These are phyloP conservation scores for Alternaria conjuncta DNA, from an alignment of 2,329 filamentous ascomycete genomes.

Conservation along the genomic window DNA sequence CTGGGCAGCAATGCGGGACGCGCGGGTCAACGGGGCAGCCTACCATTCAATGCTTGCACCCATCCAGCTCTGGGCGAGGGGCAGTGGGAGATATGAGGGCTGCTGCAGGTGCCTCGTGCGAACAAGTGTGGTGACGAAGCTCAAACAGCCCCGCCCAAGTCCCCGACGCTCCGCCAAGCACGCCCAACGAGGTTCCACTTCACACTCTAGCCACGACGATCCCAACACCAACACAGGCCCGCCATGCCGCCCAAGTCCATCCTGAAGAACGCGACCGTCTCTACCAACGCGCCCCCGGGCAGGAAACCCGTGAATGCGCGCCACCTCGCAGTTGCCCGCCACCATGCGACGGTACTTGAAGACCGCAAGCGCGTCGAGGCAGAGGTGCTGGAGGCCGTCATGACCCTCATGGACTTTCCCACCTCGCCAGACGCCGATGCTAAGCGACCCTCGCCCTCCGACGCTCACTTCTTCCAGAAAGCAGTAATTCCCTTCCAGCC, in stretches of 20 bases:
- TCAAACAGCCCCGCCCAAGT: constrained; percentile 24
- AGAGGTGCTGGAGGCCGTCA: constrained; percentile 73
- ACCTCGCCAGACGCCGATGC: constrained; percentile 59
- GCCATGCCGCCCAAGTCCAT: constrained; percentile 54
- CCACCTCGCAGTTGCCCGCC: constrained; percentile 71
- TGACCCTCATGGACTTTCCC: constrained; percentile 72
- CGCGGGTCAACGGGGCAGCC: constrained; percentile 5
- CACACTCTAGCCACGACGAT: constrained; percentile 11
- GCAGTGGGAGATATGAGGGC: constrained; percentile 12
- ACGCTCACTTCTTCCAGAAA: constrained; percentile 69
- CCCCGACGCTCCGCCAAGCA: constrained; percentile 17
- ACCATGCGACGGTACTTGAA: constrained; percentile 84
- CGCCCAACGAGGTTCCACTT: constrained; percentile 11
- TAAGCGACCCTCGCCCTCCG: constrained; percentile 60
- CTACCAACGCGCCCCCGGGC: constrained; percentile 27
- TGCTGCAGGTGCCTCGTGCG: constrained; percentile 17
- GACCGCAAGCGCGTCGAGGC: constrained; percentile 79
- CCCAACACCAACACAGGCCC: constrained; percentile 5
- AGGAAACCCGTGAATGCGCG: constrained; percentile 46
- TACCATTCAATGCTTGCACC: constrained; percentile 15
- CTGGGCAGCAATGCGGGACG: constrained; percentile 14
- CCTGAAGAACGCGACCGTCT: constrained; percentile 41
- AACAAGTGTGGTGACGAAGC: constrained; percentile 24
- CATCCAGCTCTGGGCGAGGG: constrained; percentile 17
- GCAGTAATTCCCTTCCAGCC: constrained; percentile 79